Evolutionary conservation across 495 filamentous ascomycete species (phyloP).

Genomic region (Tricharina praecox): DNA sequence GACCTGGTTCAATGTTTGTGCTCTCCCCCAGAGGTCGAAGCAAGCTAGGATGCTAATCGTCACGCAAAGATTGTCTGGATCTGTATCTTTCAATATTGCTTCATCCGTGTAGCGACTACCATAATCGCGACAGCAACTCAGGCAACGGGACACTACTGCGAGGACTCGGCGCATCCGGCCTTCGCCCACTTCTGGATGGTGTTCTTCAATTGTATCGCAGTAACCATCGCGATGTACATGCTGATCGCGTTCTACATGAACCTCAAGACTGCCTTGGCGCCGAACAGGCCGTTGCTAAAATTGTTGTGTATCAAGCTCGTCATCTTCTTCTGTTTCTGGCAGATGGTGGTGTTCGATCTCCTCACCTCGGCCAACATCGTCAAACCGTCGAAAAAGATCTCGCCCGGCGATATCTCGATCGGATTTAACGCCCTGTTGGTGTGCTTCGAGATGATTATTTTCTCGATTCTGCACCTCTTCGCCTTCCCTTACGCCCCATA

Average conservation of each 20-base stretch:
- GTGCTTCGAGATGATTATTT: slow-evolving; percentile 78
- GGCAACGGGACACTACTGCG: slow-evolving; percentile 52
- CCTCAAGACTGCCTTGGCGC: slow-evolving; percentile 47
- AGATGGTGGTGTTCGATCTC: slow-evolving; percentile 53
- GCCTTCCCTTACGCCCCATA: slow-evolving; percentile 68
- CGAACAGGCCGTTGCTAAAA: slow-evolving; percentile 63
- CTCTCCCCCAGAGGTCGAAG: too few relatives aligned
- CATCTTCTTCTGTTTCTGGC: slow-evolving; percentile 93
- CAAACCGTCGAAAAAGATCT: slow-evolving; percentile 42
- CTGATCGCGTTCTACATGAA: slow-evolving; percentile 82
- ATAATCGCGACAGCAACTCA: slow-evolving; percentile 61
- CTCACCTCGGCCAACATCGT: slow-evolving; percentile 47
- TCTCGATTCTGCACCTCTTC: slow-evolving; percentile 62
- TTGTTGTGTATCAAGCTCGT: slow-evolving; percentile 80
- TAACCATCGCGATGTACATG: slow-evolving; percentile 82
- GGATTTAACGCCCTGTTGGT: slow-evolving; percentile 64
- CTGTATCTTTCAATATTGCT: slow-evolving; percentile 78
- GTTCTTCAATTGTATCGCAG: slow-evolving; percentile 51
- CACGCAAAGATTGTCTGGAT: slow-evolving; percentile 82
- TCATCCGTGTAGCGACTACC: slow-evolving; percentile 71
- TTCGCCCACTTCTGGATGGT: slow-evolving; percentile 78
- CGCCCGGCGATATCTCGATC: slow-evolving; percentile 58
- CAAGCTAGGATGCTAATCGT: too few relatives aligned
- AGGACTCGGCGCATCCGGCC: slow-evolving; percentile 54
- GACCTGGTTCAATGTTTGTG: slow-evolving; percentile 88